Evolutionary conservation across 352 stramenopile genomes (phyloP), one percentile per base, ranked within the genome.

Genomic region (Phytopythium aichiense): DNA sequence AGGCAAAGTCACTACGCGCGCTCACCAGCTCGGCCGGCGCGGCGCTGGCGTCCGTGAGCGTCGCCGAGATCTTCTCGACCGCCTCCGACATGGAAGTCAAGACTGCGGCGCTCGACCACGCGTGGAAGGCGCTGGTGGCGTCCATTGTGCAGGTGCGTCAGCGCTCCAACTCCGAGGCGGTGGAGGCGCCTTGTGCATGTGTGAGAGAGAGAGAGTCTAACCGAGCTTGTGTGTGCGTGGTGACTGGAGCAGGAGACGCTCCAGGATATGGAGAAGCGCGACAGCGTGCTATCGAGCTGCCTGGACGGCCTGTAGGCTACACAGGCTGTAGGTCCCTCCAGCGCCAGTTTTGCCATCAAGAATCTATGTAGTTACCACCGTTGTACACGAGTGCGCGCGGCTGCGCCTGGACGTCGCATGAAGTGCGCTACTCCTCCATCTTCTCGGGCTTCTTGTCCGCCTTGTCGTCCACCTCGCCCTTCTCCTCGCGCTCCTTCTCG

Each of bases 271-370:
- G 73, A 84, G 52, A 72, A 75, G 25, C 75, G 74, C 9, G 82
- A 91, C 63, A 88, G 68, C 60, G 82, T 78, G 60, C 79, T 91
- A 70, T 69, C 81, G 4, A 72, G 81, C 25, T 91, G 81, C 57
- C 74, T 94, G 15, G 79, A 91, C 45, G 79, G 83, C 22, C 64
- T 90, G 20, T 87, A n/a, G n/a, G n/a, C n/a, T n/a, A n/a, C n/a
- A n/a, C n/a, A n/a, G n/a, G n/a, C 64, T 90, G 20, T 87, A 74
- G 51, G 18, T 12, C 55, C 7, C 16, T 28, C 55, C 7, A 3
- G 8, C 18, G 2, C 1, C 51, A 57, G 31, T 45, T 42, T 57
- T 57, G 51, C 31, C 30, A 46, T 49, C n/a, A 11, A 58, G 33
- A 48, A 58, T 58, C 33, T 49, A 46, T 46, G 25, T 58, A 35